These are phyloP conservation scores for Globisporangium takayamanum DNA, from an alignment of 352 stramenopile genomes.

Conservation along the genomic window DNA sequence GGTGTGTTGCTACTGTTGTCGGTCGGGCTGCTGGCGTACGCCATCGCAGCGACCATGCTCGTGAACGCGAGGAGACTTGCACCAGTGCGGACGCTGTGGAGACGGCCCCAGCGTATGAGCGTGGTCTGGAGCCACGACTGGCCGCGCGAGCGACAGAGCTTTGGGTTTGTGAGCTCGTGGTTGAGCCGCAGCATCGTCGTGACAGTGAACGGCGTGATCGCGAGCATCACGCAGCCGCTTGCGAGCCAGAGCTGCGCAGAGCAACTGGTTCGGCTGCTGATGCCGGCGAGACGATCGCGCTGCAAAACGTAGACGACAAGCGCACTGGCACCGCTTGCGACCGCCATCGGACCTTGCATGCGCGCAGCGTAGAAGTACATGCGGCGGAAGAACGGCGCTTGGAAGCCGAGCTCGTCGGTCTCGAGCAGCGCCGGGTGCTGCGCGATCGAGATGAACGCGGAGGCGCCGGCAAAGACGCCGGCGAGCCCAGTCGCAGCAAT, in stretches of 20 bases:
- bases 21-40: background rate
- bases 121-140: constrained; percentile 21
- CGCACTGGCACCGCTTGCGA: constrained; percentile 47
- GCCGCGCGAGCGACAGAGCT: constrained; percentile 13
- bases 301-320: constrained; percentile 42
- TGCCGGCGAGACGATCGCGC: constrained; percentile 14
- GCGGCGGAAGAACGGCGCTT: constrained; percentile 66
- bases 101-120: constrained; percentile 24
- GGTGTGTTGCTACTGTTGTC: background rate
- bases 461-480: constrained; percentile 61
- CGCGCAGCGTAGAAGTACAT: constrained; percentile 76
- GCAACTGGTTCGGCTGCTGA: constrained; percentile 5
- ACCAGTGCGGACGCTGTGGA: constrained; percentile 30
- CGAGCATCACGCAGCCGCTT: constrained; percentile 29
- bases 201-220: constrained; percentile 33
- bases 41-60: constrained; percentile 29
- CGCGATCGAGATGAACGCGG: constrained; percentile 62
- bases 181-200: constrained; percentile 32
- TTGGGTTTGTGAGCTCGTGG: constrained; percentile 19
- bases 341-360: constrained; percentile 50
- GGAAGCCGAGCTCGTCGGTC: constrained; percentile 43
- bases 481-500: constrained; percentile 49
- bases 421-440: constrained; percentile 69
- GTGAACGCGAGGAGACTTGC: constrained; percentile 30
- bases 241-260: constrained; percentile 48